These are phyloP conservation scores for Psilocybe tampanensis DNA, from an alignment of 768 basidiomycete genomes.

Conservation along the genomic window DNA sequence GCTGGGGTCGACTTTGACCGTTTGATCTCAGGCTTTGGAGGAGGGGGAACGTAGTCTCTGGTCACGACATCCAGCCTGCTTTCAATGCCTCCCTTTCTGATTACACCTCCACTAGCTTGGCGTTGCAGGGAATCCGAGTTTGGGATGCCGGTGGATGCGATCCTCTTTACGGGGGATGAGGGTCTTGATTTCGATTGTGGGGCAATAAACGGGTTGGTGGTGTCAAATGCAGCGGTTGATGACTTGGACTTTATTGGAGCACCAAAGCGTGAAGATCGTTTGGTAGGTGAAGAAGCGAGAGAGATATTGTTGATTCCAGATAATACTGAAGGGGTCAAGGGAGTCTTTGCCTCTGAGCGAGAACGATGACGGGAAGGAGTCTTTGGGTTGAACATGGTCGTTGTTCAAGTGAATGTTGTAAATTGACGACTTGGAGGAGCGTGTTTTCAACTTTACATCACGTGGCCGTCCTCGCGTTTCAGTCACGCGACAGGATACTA, in stretches of 20 bases:
- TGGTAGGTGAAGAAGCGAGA: slow-evolving; percentile 34
- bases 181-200: slow-evolving; percentile 46
- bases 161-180: slow-evolving; percentile 67
- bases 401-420: too few species aligned
- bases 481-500: not conserved
- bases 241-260: slow-evolving; percentile 29
- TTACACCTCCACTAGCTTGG: slow-evolving; percentile 68
- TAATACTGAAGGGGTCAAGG: slow-evolving; percentile 49
- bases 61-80: slow-evolving; percentile 78
- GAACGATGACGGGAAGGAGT: slow-evolving; percentile 50
- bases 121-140: slow-evolving; percentile 57
- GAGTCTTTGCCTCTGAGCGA: slow-evolving; percentile 53
- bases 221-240: slow-evolving; percentile 43
- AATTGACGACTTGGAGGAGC: not conserved
- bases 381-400: slow-evolving; percentile 31
- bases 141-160: slow-evolving; percentile 47
- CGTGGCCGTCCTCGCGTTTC: not conserved
- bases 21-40: slow-evolving; percentile 60
- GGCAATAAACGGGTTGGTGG: slow-evolving; percentile 66
- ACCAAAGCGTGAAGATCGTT: slow-evolving; percentile 27
- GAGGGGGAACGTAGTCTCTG: slow-evolving; percentile 73
- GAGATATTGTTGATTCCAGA: slow-evolving; percentile 43
- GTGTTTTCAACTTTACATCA: slow-evolving; percentile 4
- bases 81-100: slow-evolving; percentile 78
- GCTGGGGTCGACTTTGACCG: slow-evolving; percentile 77